These are phyloP conservation scores for Chlamydomonas reinhardtii DNA, from an alignment of 163 green algal species.

Conservation along the genomic window DNA sequence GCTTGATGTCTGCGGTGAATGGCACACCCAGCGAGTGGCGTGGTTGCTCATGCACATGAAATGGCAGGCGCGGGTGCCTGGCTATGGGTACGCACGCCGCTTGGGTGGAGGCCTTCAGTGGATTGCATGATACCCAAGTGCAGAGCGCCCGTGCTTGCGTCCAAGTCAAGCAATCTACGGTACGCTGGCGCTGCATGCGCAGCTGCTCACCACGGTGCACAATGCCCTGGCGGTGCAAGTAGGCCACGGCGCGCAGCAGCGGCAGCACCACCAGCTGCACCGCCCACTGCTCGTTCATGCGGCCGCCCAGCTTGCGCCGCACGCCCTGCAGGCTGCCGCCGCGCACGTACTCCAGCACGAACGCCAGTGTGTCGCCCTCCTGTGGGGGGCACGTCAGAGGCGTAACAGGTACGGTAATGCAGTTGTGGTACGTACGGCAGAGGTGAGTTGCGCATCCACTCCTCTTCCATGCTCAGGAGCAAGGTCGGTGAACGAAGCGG, in stretches of 20 bases:
- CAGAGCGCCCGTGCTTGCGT: too few relatives aligned
- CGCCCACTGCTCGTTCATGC: conserved; percentile 15
- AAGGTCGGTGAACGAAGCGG: too few relatives aligned
- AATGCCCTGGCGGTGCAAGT: conserved; percentile 78
- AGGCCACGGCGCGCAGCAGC: conserved; percentile 54
- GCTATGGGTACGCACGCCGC: too few relatives aligned
- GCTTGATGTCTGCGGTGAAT: neutral
- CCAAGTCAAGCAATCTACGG: too few relatives aligned
- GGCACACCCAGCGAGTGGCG: too few relatives aligned
- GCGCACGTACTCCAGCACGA: conserved; percentile 31
- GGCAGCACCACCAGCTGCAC: conserved; percentile 32
- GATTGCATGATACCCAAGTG: too few relatives aligned
- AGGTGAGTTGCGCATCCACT: neutral
- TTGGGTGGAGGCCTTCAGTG: too few relatives aligned
- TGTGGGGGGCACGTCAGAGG: too few relatives aligned
- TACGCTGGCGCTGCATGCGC: neutral
- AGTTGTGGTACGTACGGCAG: neutral
- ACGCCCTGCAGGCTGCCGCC: neutral
- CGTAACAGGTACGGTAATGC: too few relatives aligned
- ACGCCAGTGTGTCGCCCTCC: conserved; percentile 8
- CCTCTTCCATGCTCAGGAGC: too few relatives aligned
- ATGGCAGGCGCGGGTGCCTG: too few relatives aligned
- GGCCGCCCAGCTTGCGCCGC: conserved; percentile 3
- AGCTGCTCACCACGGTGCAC: conserved; percentile 76
- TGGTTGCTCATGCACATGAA: too few relatives aligned